phyloP scores from a whole-genome alignment of 2,329 filamentous ascomycete species.

The Erysiphe neolycopersici region DNA sequence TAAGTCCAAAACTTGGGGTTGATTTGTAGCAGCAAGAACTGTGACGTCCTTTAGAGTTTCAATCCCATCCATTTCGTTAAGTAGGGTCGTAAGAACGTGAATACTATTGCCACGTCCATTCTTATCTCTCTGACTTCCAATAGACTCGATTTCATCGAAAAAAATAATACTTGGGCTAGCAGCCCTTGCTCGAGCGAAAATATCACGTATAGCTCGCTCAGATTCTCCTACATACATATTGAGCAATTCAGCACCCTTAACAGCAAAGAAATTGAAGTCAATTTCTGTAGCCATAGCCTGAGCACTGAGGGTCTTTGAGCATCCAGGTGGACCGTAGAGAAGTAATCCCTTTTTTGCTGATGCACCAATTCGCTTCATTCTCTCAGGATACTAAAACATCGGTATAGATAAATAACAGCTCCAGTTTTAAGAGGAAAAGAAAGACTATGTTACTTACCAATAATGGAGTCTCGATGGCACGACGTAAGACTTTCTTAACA shows the following conservation, averaged over 20 bases:
- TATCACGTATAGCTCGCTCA: slow-evolving; percentile 57
- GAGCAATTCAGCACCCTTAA: slow-evolving; percentile 79
- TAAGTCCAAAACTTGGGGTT: slow-evolving; percentile 61
- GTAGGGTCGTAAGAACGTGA: slow-evolving; percentile 66
- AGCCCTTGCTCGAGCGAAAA: slow-evolving; percentile 66
- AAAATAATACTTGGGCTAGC: slow-evolving; percentile 83
- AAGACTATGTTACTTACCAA: slow-evolving; percentile 5
- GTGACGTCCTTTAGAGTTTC: slow-evolving; percentile 61
- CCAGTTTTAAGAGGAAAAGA: background rate
- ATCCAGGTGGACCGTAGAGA: slow-evolving; percentile 78
- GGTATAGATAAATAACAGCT: background rate
- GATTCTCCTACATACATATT: slow-evolving; percentile 97
- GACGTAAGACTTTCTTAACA: slow-evolving; percentile 35
- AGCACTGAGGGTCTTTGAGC: slow-evolving; percentile 79
- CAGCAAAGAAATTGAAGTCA: slow-evolving; percentile 76
- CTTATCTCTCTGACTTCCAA: slow-evolving; percentile 24
- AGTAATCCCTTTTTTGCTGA: slow-evolving; percentile 57
- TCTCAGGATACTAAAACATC: slow-evolving; percentile 19
- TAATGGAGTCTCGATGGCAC: slow-evolving; percentile 15
- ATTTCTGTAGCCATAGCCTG: slow-evolving; percentile 80
- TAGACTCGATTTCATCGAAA: slow-evolving; percentile 88
- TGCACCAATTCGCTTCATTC: slow-evolving; percentile 22
- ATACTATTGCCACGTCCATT: slow-evolving; percentile 26
- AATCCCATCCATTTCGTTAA: slow-evolving; percentile 93
- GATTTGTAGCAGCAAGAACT: slow-evolving; percentile 76